These are phyloP conservation scores for Spinellus fusiger DNA, from an alignment of 192 early-diverging fungal genomes.

Conservation along the genomic window DNA sequence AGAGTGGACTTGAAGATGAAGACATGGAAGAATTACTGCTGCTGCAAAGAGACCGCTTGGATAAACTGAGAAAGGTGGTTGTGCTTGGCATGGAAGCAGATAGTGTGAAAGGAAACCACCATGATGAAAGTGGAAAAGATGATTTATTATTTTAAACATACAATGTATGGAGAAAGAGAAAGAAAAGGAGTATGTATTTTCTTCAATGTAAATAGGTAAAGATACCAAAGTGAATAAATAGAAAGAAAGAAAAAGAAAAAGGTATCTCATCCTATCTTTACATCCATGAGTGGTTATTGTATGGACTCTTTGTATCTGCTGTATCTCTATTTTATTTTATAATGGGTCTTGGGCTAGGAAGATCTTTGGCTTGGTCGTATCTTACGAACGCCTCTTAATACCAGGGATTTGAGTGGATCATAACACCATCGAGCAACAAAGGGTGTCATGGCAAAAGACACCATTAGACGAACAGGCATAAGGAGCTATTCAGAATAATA, in stretches of 20 bases:
- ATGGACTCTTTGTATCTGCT: background rate
- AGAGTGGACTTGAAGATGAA: slow-evolving; percentile 16
- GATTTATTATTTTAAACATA: background rate
- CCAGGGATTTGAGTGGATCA: slow-evolving; percentile 27
- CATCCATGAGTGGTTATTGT: background rate
- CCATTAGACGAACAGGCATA: slow-evolving; percentile 61
- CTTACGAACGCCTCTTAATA: background rate
- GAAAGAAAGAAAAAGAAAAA: background rate
- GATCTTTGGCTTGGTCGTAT: background rate
- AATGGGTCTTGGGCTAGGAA: no score
- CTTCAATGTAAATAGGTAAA: background rate
- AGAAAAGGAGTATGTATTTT: background rate
- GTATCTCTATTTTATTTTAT: background rate
- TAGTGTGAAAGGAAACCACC: slow-evolving; percentile 13
- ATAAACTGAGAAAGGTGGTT: slow-evolving; percentile 20
- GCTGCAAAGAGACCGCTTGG: slow-evolving; percentile 26
- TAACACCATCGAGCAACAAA: slow-evolving; percentile 44
- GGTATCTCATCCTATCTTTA: background rate
- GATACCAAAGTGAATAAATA: background rate
- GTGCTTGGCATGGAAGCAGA: slow-evolving; percentile 27
- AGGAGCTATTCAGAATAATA: slow-evolving; percentile 29
- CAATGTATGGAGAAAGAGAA: background rate
- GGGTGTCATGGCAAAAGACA: slow-evolving; percentile 51
- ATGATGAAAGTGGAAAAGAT: slow-evolving; percentile 14
- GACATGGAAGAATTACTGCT: slow-evolving; percentile 29